These are phyloP conservation scores for Verticillium dahliae DNA, from an alignment of 2,329 filamentous ascomycete genomes.

Conservation along the genomic window DNA sequence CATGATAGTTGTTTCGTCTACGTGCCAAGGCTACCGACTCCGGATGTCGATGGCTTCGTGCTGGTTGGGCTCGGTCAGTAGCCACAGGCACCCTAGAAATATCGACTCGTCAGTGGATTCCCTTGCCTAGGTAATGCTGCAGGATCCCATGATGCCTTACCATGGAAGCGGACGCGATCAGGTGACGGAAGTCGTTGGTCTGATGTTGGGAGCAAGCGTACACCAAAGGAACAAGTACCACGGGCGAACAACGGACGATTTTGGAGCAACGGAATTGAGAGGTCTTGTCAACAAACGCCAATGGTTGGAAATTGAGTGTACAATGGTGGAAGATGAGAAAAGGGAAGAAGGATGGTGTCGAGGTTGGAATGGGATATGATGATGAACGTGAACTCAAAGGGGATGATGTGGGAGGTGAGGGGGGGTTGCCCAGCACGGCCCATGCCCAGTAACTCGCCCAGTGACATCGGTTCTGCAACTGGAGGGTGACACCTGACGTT, in stretches of 20 bases:
- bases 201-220: no score
- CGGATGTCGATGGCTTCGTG: neutral
- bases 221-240: no score
- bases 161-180: no score
- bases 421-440: neutral
- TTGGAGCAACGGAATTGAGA: no score
- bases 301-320: no score
- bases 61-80: neutral
- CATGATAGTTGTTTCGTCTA: conserved; percentile 27
- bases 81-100: neutral
- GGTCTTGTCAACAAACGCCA: no score
- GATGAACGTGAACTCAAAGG: neutral
- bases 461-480: neutral
- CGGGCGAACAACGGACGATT: no score
- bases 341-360: neutral
- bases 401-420: neutral
- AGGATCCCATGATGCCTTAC: no score
- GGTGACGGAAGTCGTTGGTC: no score
- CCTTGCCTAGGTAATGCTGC: neutral
- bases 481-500: neutral
- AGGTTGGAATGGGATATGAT: neutral
- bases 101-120: neutral
- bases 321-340: neutral
- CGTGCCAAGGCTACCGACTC: neutral
- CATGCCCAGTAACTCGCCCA: neutral